Conservation (phyloP, 768 basidiomycete genomes). For the Coprinellus micaceus region DNA sequence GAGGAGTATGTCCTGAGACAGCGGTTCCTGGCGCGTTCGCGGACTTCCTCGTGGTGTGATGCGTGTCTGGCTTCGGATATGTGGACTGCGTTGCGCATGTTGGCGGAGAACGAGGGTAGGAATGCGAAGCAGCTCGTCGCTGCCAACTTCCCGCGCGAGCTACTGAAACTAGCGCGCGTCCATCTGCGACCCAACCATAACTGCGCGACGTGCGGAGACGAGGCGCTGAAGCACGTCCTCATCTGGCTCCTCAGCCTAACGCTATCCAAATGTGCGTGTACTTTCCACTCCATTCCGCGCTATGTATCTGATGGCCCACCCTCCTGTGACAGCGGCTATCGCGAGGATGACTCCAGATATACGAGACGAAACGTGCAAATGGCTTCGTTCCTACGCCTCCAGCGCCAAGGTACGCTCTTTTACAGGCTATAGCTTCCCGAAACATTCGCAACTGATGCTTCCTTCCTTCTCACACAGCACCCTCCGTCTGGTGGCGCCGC, state of each 20-base stretch:
- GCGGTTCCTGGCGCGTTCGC: constrained; percentile 45
- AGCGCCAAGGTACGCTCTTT: background rate
- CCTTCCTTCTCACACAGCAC: background rate
- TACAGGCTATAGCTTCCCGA: constrained; percentile 13
- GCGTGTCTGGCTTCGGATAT: constrained; percentile 40
- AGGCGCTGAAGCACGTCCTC: constrained; percentile 26
- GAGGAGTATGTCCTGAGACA: constrained; percentile 47
- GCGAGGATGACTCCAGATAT: background rate
- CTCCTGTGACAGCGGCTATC: background rate
- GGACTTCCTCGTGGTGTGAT: constrained; percentile 30
- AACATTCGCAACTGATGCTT: too few relatives aligned
- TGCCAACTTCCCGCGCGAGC: constrained; percentile 37
- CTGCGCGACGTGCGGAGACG: background rate
- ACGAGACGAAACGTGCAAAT: background rate
- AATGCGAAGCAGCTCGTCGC: constrained; percentile 44
- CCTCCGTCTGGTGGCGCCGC: background rate
- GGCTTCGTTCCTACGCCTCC: background rate
- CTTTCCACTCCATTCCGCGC: constrained; percentile 9
- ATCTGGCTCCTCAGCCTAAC: constrained; percentile 41
- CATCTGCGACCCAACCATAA: constrained; percentile 11
- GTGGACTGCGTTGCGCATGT: constrained; percentile 57
- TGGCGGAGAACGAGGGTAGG: constrained; percentile 50
- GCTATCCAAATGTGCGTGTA: constrained; percentile 35
- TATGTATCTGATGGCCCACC: background rate
- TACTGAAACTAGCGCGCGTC: constrained; percentile 28